These are phyloP conservation scores for Xylaria polymorpha DNA, from an alignment of 2,329 filamentous ascomycete genomes.

Conservation along the genomic window DNA sequence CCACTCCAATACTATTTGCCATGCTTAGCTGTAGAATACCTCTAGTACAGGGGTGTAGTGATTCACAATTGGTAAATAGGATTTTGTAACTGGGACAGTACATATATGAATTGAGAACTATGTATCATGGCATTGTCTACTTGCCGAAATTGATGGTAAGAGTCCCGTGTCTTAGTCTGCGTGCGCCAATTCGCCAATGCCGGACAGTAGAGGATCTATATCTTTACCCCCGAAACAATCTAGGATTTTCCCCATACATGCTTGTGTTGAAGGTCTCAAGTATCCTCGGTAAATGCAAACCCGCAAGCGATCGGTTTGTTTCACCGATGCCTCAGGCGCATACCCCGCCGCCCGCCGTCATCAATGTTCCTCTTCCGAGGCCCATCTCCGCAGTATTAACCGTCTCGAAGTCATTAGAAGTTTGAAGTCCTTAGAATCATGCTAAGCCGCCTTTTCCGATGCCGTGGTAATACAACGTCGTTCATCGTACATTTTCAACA, in stretches of 20 bases:
- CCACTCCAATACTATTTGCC: not conserved
- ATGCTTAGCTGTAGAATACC: not conserved
- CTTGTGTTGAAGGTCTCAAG: constrained; percentile 16
- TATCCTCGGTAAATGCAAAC: not conserved
- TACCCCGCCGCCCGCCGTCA: not conserved
- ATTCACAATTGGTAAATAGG: not conserved
- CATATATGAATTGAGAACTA: not conserved
- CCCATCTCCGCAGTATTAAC: constrained; percentile 10
- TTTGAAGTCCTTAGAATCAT: constrained; percentile 19
- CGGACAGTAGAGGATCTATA: constrained; percentile 14
- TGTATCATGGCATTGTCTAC: constrained; percentile 6
- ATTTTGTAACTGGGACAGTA: not conserved
- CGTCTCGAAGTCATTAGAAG: constrained; percentile 13
- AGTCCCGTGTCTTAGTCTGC: constrained; percentile 11
- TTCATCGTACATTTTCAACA: constrained; percentile 37
- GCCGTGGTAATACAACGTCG: constrained; percentile 37
- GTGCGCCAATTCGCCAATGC: constrained; percentile 18
- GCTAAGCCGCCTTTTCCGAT: constrained; percentile 23
- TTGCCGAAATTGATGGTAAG: constrained; percentile 9
- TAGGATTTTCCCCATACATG: constrained; percentile 11
- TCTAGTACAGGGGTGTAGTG: not conserved
- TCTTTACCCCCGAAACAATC: constrained; percentile 14
- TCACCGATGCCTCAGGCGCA: not conserved
- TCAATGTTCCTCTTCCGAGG: constrained; percentile 21
- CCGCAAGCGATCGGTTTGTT: not conserved